phyloP scores from a whole-genome alignment of 441 rosid species.

The Rhodomyrtus psidioides region DNA sequence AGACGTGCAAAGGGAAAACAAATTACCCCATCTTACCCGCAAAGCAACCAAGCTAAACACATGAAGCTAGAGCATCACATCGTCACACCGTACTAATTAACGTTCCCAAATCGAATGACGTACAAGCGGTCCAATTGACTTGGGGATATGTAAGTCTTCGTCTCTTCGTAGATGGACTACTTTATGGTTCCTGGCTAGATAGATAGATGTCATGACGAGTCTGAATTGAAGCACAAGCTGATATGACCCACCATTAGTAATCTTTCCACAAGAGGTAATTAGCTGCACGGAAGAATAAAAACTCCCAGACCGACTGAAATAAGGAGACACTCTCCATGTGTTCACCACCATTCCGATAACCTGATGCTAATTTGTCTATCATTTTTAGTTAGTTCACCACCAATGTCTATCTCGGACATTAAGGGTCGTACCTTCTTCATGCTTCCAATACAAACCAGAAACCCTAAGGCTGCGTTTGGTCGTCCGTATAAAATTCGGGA shows the following conservation, averaged over 20 bases:
- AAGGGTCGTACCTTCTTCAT: too few relatives aligned
- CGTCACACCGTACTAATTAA: background rate
- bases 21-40: background rate
- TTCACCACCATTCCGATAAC: background rate
- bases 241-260: background rate
- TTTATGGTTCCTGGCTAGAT: background rate
- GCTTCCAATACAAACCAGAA: too few relatives aligned
- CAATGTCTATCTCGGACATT: too few relatives aligned
- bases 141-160: background rate
- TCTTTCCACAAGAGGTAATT: too few relatives aligned
- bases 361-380: background rate
- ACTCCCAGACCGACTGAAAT: background rate
- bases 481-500: too few relatives aligned
- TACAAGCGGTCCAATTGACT: background rate
- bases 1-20: background rate
- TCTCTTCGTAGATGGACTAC: background rate
- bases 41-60: background rate
- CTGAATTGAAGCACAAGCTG: background rate
- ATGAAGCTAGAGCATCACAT: background rate
- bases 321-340: background rate
- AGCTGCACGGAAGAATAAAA: background rate
- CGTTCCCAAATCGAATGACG: background rate
- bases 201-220: background rate
- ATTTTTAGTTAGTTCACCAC: too few relatives aligned
- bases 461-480: too few relatives aligned